phyloP scores from a whole-genome alignment of 2,329 filamentous ascomycete species.

The Trichoderma sp. region DNA sequence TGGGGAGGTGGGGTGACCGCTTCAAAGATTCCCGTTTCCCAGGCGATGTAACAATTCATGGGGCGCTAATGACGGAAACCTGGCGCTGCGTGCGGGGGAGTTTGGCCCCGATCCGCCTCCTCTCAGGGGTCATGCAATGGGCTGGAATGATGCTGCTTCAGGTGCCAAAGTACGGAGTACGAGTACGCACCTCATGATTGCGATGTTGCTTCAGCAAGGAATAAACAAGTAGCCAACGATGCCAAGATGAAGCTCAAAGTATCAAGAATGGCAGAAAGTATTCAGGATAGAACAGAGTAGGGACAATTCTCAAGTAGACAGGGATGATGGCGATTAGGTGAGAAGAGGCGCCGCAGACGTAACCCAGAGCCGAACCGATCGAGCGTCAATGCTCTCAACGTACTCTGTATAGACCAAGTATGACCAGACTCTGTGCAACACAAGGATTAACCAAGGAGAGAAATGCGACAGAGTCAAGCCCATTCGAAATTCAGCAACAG shows the following conservation, averaged over 20 bases:
- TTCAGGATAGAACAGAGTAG: background rate
- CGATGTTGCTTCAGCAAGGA: background rate
- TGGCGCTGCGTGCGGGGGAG: conserved; percentile 17
- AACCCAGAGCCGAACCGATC: background rate
- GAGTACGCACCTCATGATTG: conserved; percentile 22
- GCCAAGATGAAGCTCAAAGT: background rate
- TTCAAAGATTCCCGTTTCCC: background rate
- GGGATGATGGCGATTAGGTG: background rate
- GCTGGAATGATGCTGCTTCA: background rate
- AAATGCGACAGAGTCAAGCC: background rate
- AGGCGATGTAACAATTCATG: background rate
- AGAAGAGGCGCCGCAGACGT: background rate
- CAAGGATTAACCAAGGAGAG: background rate
- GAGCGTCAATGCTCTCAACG: background rate
- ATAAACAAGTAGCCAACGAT: background rate
- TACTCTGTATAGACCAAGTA: background rate
- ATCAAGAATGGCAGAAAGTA: background rate
- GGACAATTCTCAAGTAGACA: background rate
- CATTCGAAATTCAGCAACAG: background rate
- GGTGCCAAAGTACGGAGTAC: background rate
- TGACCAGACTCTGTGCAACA: background rate
- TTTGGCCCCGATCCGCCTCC: background rate
- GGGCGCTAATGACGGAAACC: background rate
- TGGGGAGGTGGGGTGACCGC: conserved; percentile 11
- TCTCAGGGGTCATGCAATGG: conserved; percentile 1